Percentiles rank a stretch among this genome's conserved stretches.
Evolutionary conservation across 1,284 basidiomycete species (phyloP).

Genomic region (Butyriboletus appendiculatus): DNA sequence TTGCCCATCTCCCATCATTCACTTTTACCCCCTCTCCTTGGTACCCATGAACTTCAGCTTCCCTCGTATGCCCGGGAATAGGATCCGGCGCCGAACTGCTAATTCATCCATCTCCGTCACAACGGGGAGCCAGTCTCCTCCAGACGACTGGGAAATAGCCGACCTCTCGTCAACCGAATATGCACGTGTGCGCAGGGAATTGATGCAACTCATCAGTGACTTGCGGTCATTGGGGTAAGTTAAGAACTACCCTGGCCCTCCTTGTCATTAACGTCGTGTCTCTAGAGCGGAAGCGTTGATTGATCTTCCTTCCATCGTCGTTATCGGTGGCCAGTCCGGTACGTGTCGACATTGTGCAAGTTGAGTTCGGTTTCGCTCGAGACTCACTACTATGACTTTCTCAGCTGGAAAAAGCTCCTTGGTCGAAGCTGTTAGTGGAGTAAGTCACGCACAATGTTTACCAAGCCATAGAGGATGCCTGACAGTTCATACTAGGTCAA

Average conservation of each 20-base stretch:
- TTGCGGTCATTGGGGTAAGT: constrained; percentile 47
- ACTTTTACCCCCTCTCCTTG: background rate
- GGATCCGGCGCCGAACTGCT: background rate
- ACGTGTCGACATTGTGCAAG: constrained; percentile 15
- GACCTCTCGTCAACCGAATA: constrained; percentile 41
- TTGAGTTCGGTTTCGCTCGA: background rate
- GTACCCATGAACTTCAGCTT: constrained; percentile 10
- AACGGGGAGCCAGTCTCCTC: constrained; percentile 1
- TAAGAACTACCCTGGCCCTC: background rate
- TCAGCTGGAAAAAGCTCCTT: constrained; percentile 61
- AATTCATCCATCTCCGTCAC: background rate
- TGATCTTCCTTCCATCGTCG: constrained; percentile 52
- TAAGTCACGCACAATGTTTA: constrained; percentile 29
- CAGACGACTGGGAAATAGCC: constrained; percentile 11
- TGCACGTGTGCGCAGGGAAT: constrained; percentile 43
- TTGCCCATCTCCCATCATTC: background rate
- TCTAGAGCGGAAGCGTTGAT: constrained; percentile 44
- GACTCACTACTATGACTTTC: constrained; percentile 1
- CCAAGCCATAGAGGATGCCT: background rate
- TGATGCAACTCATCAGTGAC: constrained; percentile 48
- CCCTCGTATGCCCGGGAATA: background rate
- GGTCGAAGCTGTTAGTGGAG: constrained; percentile 58
- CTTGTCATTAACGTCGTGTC: background rate
- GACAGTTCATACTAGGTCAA: constrained; percentile 43
- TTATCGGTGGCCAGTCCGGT: constrained; percentile 65